Percentiles rank a stretch among this genome's conserved stretches.
Evolutionary conservation across 805 yeast species (phyloP).

Genomic region (Candida andamanensis): DNA sequence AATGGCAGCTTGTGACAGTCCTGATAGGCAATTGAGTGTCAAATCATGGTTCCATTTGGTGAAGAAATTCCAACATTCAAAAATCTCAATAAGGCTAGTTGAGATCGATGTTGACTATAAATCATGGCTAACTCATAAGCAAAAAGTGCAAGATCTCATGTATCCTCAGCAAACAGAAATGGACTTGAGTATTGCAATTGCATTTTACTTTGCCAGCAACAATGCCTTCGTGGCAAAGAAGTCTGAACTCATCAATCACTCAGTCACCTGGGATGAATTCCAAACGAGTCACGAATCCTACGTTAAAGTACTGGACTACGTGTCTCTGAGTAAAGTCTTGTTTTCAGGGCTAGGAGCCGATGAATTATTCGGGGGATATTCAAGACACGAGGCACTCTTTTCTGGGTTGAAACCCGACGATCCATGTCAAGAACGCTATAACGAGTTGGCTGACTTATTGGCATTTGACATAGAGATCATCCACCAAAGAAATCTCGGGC

Average conservation of each 20-base stretch:
- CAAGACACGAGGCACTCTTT: conserved; percentile 64
- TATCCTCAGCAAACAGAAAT: conserved; percentile 85
- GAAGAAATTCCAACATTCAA: conserved; percentile 30
- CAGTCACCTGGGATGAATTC: conserved; percentile 17
- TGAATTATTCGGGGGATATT: conserved; percentile 93
- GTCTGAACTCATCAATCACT: conserved; percentile 10
- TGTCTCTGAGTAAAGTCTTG: conserved; percentile 60
- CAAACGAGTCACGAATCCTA: conserved; percentile 5
- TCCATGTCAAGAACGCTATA: conserved; percentile 19
- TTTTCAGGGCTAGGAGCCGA: conserved; percentile 96
- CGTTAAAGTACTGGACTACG: conserved; percentile 22
- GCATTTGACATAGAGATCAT: conserved; percentile 67
- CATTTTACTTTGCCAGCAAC: conserved; percentile 85
- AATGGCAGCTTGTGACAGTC: conserved; percentile 57
- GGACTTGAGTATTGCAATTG: conserved; percentile 94
- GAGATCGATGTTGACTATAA: conserved; percentile 73
- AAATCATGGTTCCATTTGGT: conserved; percentile 53
- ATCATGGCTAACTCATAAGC: conserved; percentile 49
- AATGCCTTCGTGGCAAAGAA: conserved; percentile 26
- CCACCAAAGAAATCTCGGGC: conserved; percentile 73
- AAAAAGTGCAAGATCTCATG: conserved; percentile 60
- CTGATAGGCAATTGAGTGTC: conserved; percentile 77
- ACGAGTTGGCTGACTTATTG: conserved; percentile 53
- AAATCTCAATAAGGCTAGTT: conserved; percentile 45
- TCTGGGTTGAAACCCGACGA: conserved; percentile 16